phyloP scores from a whole-genome alignment of 257 asterid genomes.

The Solanum rostratum region DNA sequence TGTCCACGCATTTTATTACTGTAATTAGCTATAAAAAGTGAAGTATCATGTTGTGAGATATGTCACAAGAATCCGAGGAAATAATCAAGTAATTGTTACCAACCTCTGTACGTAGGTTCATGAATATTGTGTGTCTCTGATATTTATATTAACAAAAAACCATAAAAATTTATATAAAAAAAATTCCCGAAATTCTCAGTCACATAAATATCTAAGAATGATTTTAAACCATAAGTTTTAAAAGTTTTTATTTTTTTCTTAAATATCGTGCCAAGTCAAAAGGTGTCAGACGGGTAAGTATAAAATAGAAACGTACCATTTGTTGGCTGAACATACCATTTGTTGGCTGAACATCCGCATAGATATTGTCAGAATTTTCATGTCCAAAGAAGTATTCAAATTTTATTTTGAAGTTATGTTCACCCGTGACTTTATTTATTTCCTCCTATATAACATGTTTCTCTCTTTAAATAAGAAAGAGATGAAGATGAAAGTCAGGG shows the following conservation, averaged over 20 bases:
- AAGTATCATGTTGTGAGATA: not conserved
- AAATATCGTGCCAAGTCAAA: no score
- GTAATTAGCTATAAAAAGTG: not conserved
- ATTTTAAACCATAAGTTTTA: no score
- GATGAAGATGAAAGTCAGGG: not conserved
- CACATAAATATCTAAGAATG: no score
- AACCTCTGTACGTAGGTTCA: not conserved
- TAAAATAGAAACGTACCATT: not conserved
- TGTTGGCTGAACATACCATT: not conserved
- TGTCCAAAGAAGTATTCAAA: not conserved
- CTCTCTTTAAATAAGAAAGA: not conserved
- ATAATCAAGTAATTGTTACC: not conserved
- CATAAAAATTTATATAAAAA: no score
- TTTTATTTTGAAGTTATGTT: slow-evolving; percentile 1
- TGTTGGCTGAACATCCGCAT: not conserved
- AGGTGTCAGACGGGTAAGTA: no score
- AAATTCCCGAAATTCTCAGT: no score
- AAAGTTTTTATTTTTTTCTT: no score
- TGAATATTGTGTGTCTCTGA: not conserved
- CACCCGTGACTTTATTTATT: slow-evolving; percentile 15
- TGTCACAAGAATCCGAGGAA: not conserved
- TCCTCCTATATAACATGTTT: not conserved
- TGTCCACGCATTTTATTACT: not conserved
- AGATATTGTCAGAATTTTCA: not conserved
- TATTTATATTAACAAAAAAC: not conserved